phyloP scores from a whole-genome alignment of 805 yeast species.

The Cyberlindnera bimundalis region DNA sequence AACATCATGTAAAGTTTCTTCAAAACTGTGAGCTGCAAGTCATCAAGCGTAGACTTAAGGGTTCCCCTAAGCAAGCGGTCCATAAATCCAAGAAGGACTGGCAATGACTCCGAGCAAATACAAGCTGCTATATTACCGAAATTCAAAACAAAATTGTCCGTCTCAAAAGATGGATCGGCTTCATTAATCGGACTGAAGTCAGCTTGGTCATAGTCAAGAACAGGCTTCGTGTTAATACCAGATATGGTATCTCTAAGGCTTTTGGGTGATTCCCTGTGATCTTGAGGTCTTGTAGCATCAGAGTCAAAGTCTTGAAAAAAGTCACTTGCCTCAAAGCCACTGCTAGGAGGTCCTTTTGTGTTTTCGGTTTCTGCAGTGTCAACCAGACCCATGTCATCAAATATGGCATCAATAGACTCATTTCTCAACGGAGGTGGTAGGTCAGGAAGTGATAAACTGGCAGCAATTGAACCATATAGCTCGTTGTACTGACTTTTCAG shows the following conservation, averaged over 20 bases:
- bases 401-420: slow-evolving; percentile 39
- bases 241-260: slow-evolving; percentile 16
- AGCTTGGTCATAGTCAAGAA: slow-evolving; percentile 16
- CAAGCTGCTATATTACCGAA: slow-evolving; percentile 48
- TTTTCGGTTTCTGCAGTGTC: slow-evolving; percentile 4
- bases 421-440: slow-evolving; percentile 56
- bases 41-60: slow-evolving; percentile 55
- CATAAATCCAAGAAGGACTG: slow-evolving; percentile 36
- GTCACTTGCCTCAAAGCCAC: too few species aligned
- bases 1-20: slow-evolving; percentile 37
- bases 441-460: slow-evolving; percentile 62
- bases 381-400: slow-evolving; percentile 19
- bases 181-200: slow-evolving; percentile 20
- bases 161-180: slow-evolving; percentile 42
- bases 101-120: slow-evolving; percentile 43
- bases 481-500: slow-evolving; percentile 47
- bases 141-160: slow-evolving; percentile 52
- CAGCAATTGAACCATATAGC: slow-evolving; percentile 48
- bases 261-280: neutral
- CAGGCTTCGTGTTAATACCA: slow-evolving; percentile 16
- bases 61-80: slow-evolving; percentile 35
- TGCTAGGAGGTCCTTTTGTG: slow-evolving; percentile 4
- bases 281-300: neutral
- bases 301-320: slow-evolving; percentile 22
- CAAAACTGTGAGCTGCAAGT: slow-evolving; percentile 58